Conservation (phyloP, 2,329 filamentous ascomycete species). For the Aspergillus pseudoterreus region DNA sequence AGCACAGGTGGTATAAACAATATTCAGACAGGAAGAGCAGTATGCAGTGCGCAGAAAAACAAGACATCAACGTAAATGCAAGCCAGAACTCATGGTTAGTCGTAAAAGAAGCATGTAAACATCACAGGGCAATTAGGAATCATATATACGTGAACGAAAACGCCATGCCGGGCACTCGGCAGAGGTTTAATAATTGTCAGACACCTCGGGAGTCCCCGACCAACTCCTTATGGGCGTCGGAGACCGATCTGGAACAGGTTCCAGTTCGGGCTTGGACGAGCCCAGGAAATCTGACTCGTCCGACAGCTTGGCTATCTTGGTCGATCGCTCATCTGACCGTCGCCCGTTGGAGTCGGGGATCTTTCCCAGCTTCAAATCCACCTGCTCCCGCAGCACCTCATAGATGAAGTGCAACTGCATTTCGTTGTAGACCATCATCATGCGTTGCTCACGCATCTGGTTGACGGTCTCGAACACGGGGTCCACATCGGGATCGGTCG, state of each 20-base stretch:
- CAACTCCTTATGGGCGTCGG: conserved; percentile 24
- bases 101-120: conserved; percentile 7
- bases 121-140: conserved; percentile 4
- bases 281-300: conserved; percentile 26
- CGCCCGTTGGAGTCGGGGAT: conserved; percentile 14
- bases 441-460: conserved; percentile 75
- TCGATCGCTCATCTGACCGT: conserved; percentile 27
- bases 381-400: conserved; percentile 67
- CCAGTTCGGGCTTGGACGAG: conserved; percentile 35
- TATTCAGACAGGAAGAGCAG: conserved; percentile 10
- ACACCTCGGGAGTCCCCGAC: conserved; percentile 26
- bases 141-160: conserved; percentile 10
- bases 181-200: conserved; percentile 27
- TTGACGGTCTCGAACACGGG: conserved; percentile 77
- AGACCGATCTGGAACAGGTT: conserved; percentile 21
- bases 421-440: conserved; percentile 93
- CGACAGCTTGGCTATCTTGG: conserved; percentile 34
- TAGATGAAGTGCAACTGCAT: conserved; percentile 85
- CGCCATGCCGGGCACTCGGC: neutral
- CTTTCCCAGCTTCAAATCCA: conserved; percentile 32
- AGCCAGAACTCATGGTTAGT: conserved; percentile 21
- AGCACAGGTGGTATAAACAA: conserved; percentile 1
- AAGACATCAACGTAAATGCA: conserved; percentile 19
- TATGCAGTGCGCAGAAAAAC: conserved; percentile 12
- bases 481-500: conserved; percentile 53